Conservation (phyloP, 805 yeast genomes). For the Hanseniaspora mollemarum region DNA sequence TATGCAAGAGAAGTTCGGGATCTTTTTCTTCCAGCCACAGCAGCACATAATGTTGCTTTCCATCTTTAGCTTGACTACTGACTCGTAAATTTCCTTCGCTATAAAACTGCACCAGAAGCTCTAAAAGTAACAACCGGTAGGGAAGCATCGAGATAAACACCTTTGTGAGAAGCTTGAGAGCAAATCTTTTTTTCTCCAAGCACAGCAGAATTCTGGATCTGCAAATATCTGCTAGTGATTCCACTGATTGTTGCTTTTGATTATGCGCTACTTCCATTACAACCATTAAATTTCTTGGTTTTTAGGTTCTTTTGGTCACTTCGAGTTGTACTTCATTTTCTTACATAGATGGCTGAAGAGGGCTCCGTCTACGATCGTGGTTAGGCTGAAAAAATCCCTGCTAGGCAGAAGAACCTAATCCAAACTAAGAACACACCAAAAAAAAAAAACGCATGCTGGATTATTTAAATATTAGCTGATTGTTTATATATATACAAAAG, state of each 20-base stretch:
- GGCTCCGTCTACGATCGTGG: too few relatives aligned
- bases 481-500: too few relatives aligned
- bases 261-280: not conserved
- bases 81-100: not conserved
- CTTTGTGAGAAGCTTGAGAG: slow-evolving; percentile 13
- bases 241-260: not conserved
- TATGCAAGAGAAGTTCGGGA: not conserved
- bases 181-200: slow-evolving; percentile 18
- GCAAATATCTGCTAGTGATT: not conserved
- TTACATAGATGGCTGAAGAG: too few relatives aligned
- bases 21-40: slow-evolving; percentile 8
- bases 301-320: too few relatives aligned
- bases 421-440: too few relatives aligned
- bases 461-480: too few relatives aligned
- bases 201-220: not conserved
- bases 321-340: too few relatives aligned
- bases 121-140: not conserved
- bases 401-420: too few relatives aligned
- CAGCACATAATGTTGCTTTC: slow-evolving; percentile 4
- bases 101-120: not conserved
- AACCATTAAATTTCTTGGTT: slow-evolving; percentile 8
- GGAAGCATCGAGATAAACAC: slow-evolving; percentile 1
- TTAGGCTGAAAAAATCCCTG: too few relatives aligned
- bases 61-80: slow-evolving; percentile 4
- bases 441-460: too few relatives aligned